Evolutionary conservation across 768 basidiomycete species (phyloP), one percentile per base, ranked within the genome.

Genomic region (Cystobasidium ongulense): DNA sequence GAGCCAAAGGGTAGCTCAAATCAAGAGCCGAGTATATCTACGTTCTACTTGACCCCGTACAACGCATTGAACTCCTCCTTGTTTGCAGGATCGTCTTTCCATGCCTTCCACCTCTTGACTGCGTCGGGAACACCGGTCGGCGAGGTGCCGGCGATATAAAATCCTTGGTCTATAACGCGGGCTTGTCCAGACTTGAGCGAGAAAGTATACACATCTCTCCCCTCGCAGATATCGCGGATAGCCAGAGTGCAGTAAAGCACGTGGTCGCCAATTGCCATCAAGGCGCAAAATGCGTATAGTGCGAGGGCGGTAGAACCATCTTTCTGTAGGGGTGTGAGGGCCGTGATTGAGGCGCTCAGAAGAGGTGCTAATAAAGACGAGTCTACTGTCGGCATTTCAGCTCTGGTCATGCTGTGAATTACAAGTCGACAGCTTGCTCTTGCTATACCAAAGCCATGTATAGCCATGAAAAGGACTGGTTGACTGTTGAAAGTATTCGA

Each of bases 181-280:
- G 57, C 7, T 59, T 27, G 5, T 59, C 57, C 57, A 29, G 25
- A 35, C 27, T 59, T 59, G 33, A 59, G 57, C 33, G 25, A 35
- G 57, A 59, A 59, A 5, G 57, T 59, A 23, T 59, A 59, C 2
- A 59, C 21, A 21, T 59, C 57, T 21, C 57, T 27, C 11, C 29
- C 57, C 29, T 59, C 57, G 33, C 57, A 59, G 4, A 59, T 59
- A 59, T 59, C 57, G 57, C 57, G 57, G 27, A 59, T 59, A 27
- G 57, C 57, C 21, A 59, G 13, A 29, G 57, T 59, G 29, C 57
- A 59, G 57, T 59, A 59, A 4, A 27, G 25, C 25, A 35, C 57
- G 57, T 59, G 57, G 29, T 59, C 57, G 17, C 25, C 11, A 5
- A 59, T 31, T 13, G 57, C 11, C 25, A 59, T 35, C 57, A 59